These are phyloP conservation scores for Herpetomonas samuelpessoai DNA, from an alignment of 208 protist species.

Conservation along the genomic window DNA sequence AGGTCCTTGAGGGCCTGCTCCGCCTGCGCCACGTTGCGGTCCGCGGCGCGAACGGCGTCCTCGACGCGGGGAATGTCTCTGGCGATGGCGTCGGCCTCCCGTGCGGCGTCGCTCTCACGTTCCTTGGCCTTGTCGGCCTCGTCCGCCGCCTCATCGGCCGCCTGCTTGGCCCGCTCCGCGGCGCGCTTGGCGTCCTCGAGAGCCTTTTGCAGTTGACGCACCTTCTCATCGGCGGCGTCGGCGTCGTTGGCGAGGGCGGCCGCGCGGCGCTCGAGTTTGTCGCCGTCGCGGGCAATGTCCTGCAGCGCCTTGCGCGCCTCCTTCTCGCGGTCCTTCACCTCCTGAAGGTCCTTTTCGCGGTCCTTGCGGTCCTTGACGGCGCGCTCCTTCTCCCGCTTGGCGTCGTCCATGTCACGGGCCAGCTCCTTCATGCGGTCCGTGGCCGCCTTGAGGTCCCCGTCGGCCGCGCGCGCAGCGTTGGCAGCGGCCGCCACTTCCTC, in stretches of 20 bases:
- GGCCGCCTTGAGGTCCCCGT: constrained; percentile 75
- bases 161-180: constrained; percentile 66
- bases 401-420: constrained; percentile 78
- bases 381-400: constrained; percentile 71
- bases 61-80: constrained; percentile 75
- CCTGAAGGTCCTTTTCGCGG: constrained; percentile 67
- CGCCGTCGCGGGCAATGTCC: constrained; percentile 67
- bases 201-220: constrained; percentile 81
- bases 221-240: constrained; percentile 77
- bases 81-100: constrained; percentile 64
- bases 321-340: constrained; percentile 70
- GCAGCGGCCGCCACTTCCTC: constrained; percentile 60
- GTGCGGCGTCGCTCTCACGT: constrained; percentile 57
- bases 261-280: constrained; percentile 74
- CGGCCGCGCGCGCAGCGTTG: constrained; percentile 49
- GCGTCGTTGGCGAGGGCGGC: constrained; percentile 56
- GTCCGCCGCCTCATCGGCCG: constrained; percentile 55
- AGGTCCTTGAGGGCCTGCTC: constrained; percentile 77
- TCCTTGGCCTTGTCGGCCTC: constrained; percentile 72
- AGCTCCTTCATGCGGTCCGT: constrained; percentile 82
- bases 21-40: constrained; percentile 56
- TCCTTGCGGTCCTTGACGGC: constrained; percentile 80
- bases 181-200: constrained; percentile 80
- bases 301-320: constrained; percentile 71
- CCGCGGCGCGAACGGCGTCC: constrained; percentile 71